These are phyloP conservation scores for Neoascochyta sp. DNA, from an alignment of 2,329 filamentous ascomycete genomes.

Conservation along the genomic window DNA sequence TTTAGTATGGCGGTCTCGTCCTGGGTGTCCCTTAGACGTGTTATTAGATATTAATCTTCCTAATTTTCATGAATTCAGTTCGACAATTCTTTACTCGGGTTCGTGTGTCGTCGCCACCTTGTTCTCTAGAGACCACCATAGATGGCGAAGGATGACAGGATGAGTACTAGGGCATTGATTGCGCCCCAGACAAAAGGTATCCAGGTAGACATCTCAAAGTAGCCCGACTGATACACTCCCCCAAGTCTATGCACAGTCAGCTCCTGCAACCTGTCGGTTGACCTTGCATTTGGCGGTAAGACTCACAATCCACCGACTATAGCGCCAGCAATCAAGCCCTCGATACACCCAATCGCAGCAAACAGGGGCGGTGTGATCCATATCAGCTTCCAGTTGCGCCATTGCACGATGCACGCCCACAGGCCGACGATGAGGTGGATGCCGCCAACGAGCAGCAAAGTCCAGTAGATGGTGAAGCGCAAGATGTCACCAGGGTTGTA, in stretches of 20 bases:
- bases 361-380: slow-evolving; percentile 73
- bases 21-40: too few species aligned
- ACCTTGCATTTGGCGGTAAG: too few species aligned
- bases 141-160: slow-evolving; percentile 88
- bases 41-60: too few species aligned
- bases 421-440: slow-evolving; percentile 70
- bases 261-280: slow-evolving; percentile 2
- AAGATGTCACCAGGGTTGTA: slow-evolving; percentile 75
- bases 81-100: too few species aligned
- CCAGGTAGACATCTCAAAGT: slow-evolving; percentile 91
- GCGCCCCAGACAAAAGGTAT: slow-evolving; percentile 85
- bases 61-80: too few species aligned
- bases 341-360: slow-evolving; percentile 65
- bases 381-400: slow-evolving; percentile 53
- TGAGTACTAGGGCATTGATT: slow-evolving; percentile 76
- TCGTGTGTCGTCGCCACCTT: too few species aligned
- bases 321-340: slow-evolving; percentile 76
- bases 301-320: slow-evolving; percentile 75
- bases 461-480: slow-evolving; percentile 86
- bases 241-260: slow-evolving; percentile 56
- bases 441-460: slow-evolving; percentile 69
- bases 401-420: slow-evolving; percentile 71
- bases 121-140: slow-evolving; percentile 68
- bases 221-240: slow-evolving; percentile 75
- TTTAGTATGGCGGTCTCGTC: too few species aligned